Percentiles rank a stretch among this genome's conserved stretches.
Evolutionary conservation across 768 basidiomycete genomes (phyloP).

Genomic region (Mycena filopes): DNA sequence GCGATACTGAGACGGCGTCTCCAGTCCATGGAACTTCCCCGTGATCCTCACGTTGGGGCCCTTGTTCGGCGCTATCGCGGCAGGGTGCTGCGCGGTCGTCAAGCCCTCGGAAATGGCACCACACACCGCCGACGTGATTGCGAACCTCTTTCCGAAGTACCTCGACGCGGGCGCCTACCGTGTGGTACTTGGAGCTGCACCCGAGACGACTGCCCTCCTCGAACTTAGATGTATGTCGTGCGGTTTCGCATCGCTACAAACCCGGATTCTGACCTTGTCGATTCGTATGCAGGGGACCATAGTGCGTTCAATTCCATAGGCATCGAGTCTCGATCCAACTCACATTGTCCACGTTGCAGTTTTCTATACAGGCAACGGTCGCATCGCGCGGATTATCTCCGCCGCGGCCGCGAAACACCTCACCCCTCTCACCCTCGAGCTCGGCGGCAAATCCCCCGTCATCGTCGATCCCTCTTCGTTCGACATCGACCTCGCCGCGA

Average conservation of each 20-base stretch:
- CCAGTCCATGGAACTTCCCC: constrained; percentile 24
- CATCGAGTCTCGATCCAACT: background rate
- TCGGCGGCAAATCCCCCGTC: constrained; percentile 57
- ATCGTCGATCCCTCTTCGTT: constrained; percentile 54
- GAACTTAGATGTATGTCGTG: constrained; percentile 32
- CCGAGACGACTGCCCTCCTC: constrained; percentile 40
- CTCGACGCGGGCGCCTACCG: constrained; percentile 54
- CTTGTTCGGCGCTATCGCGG: constrained; percentile 47
- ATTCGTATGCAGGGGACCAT: constrained; percentile 15
- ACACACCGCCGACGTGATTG: constrained; percentile 47
- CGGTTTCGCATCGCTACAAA: too few relatives aligned
- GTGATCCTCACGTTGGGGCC: constrained; percentile 4
- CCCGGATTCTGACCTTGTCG: background rate
- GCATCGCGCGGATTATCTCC: constrained; percentile 44
- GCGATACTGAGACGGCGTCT: too few relatives aligned
- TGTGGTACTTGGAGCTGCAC: constrained; percentile 55
- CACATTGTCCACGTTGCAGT: background rate
- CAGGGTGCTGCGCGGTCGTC: constrained; percentile 59
- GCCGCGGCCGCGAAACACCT: constrained; percentile 47
- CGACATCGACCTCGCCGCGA: constrained; percentile 64
- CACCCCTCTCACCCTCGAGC: constrained; percentile 48
- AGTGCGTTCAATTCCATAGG: constrained; percentile 36
- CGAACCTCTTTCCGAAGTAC: constrained; percentile 58
- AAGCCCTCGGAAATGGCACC: constrained; percentile 62
- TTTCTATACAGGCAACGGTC: constrained; percentile 34